A percentile compares a stretch with the other conserved stretches of the same genome.
Conservation (phyloP, 1,284 basidiomycete species). For the Rhodotorula sp. region DNA sequence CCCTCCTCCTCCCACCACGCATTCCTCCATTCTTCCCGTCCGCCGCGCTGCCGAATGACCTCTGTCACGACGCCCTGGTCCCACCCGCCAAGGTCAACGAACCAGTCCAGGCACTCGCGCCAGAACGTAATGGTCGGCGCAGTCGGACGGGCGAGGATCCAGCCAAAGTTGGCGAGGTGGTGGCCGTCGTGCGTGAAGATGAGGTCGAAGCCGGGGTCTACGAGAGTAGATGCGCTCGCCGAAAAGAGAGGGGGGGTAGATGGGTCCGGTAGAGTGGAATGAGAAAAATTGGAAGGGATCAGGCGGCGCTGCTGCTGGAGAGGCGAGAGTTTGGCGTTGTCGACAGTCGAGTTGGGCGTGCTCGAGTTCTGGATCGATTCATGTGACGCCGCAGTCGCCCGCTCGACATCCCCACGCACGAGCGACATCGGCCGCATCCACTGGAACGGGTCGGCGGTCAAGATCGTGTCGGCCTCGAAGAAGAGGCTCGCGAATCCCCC, state of each 20-base stretch:
- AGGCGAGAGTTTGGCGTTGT: too few species aligned
- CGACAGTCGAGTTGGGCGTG: neutral
- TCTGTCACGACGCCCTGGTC: neutral
- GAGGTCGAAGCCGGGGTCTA: neutral
- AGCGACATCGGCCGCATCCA: neutral
- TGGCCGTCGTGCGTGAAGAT: neutral
- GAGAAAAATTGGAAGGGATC: neutral
- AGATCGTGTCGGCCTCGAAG: constrained; percentile 1
- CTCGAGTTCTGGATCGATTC: neutral
- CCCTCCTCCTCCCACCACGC: neutral
- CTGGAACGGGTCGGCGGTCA: neutral
- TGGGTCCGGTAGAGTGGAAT: neutral
- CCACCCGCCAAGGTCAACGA: neutral
- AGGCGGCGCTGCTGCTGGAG: neutral
- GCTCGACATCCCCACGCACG: too few species aligned
- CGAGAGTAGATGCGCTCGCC: neutral
- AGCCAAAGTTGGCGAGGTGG: constrained; percentile 2
- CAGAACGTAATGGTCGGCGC: neutral
- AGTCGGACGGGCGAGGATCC: neutral
- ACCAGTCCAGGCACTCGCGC: neutral
- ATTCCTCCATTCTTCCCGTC: neutral
- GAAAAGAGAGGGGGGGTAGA: neutral
- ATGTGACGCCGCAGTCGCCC: too few species aligned
- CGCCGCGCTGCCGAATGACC: neutral
- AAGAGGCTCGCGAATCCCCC: neutral